Conservation (phyloP, 75 land plant species). For the Cupressus sempervirens region DNA sequence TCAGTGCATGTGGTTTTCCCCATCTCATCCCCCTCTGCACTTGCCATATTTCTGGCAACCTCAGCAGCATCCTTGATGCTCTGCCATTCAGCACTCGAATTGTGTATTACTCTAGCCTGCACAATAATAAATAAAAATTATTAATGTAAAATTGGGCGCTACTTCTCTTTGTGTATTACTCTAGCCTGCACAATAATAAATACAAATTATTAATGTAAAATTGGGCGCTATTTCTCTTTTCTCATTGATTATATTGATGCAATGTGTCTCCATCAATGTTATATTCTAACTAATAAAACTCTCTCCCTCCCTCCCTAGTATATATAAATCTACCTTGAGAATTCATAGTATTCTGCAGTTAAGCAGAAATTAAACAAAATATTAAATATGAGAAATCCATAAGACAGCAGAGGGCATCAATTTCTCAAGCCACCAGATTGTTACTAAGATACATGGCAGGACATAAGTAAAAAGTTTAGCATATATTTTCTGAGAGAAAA, state of each 20-base stretch:
- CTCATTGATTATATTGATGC: neutral
- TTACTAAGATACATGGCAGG: neutral
- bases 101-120: slow-evolving; percentile 89
- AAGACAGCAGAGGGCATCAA: neutral
- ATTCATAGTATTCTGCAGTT: neutral
- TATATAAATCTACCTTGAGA: neutral
- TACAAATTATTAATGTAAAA: neutral
- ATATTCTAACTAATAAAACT: neutral
- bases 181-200: slow-evolving; percentile 52
- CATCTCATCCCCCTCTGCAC: slow-evolving; percentile 56
- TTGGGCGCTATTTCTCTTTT: neutral
- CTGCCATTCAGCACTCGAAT: slow-evolving; percentile 74
- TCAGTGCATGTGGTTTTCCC: slow-evolving; percentile 76
- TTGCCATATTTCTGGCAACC: slow-evolving; percentile 47
- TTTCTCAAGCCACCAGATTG: neutral
- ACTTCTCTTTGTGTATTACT: slow-evolving; percentile 58
- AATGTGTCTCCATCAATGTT: neutral
- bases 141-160: neutral
- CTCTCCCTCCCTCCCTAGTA: too few relatives aligned
- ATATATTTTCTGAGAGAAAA: neutral
- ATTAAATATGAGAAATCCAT: neutral
- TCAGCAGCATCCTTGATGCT: slow-evolving; percentile 78
- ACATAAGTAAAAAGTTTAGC: neutral
- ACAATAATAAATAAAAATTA: neutral
- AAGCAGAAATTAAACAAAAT: neutral